phyloP scores from a whole-genome alignment of 495 filamentous ascomycete genomes.

The Hypoxylon perforatum region DNA sequence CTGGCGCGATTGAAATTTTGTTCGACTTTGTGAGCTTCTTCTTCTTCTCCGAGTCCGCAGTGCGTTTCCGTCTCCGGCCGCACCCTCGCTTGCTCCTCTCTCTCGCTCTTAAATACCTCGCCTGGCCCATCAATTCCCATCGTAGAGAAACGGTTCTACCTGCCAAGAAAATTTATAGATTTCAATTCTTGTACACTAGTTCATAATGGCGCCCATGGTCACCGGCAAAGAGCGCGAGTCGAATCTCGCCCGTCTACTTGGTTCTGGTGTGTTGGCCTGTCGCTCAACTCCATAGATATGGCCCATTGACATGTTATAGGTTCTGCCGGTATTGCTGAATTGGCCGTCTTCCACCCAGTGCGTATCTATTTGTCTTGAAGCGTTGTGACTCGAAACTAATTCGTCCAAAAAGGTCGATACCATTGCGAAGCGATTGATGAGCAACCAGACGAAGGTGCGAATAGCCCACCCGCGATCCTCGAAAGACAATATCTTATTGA shows the following conservation, averaged over 20 bases:
- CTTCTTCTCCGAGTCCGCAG: slow-evolving; percentile 20
- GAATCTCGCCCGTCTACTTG: slow-evolving; percentile 83
- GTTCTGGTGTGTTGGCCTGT: slow-evolving; percentile 75
- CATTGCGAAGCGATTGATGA: slow-evolving; percentile 98
- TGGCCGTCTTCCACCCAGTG: slow-evolving; percentile 97
- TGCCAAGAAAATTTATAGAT: too few species aligned
- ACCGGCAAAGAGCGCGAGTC: slow-evolving; percentile 85
- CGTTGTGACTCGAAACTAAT: slow-evolving; percentile 43
- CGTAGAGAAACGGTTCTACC: too few species aligned
- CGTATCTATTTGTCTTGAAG: slow-evolving; percentile 45
- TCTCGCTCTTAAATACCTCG: background rate
- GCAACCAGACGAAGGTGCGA: slow-evolving; percentile 84
- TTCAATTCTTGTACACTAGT: background rate
- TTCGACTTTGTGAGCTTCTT: slow-evolving; percentile 10
- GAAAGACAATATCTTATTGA: slow-evolving; percentile 38
- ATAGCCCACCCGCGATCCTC: background rate
- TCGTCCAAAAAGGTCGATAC: slow-evolving; percentile 83
- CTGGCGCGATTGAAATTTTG: slow-evolving; percentile 38
- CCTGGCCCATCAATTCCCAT: background rate
- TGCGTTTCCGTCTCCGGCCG: slow-evolving; percentile 15
- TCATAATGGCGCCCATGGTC: slow-evolving; percentile 60
- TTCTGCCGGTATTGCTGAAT: slow-evolving; percentile 93
- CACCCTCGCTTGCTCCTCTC: slow-evolving; percentile 16
- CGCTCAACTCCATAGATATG: background rate
- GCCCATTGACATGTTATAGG: slow-evolving; percentile 61